Conservation (phyloP, 2,329 filamentous ascomycete species). For the Epichloe baconii region DNA sequence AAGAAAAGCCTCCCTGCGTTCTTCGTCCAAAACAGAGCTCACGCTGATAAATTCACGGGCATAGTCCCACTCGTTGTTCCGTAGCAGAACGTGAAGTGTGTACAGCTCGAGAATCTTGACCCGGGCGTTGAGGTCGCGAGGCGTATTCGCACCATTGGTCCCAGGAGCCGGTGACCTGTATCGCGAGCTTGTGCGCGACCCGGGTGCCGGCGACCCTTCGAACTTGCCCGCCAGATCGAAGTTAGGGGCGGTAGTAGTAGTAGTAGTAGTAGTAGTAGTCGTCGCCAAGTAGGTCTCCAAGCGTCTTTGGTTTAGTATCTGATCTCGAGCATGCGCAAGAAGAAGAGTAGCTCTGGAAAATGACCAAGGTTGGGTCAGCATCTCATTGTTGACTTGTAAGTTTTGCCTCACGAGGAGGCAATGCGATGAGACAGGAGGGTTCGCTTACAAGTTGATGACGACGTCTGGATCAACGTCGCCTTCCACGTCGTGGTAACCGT, state of each 20-base stretch:
- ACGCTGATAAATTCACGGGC: conserved; percentile 80
- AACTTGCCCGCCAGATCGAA: conserved; percentile 59
- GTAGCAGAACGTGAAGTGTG: conserved; percentile 83
- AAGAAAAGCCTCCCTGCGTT: conserved; percentile 77
- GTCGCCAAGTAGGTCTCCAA: conserved; percentile 82
- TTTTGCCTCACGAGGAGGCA: neutral
- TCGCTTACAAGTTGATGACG: conserved; percentile 66
- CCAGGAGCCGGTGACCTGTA: conserved; percentile 34
- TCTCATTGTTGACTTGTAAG: neutral
- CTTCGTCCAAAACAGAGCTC: conserved; percentile 80
- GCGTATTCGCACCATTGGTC: conserved; percentile 61
- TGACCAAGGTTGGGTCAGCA: neutral
- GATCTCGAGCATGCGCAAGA: conserved; percentile 76
- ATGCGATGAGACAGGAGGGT: neutral
- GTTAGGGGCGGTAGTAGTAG: conserved; percentile 53
- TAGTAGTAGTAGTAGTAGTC: conserved; percentile 51
- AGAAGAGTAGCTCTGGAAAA: conserved; percentile 65
- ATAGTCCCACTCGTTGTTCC: conserved; percentile 94
- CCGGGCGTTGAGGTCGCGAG: conserved; percentile 68
- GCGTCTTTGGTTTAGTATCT: conserved; percentile 71
- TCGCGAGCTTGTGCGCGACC: conserved; percentile 22
- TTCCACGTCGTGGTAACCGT: conserved; percentile 79
- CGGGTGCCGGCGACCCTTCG: conserved; percentile 28
- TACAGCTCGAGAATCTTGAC: conserved; percentile 93
- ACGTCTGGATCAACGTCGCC: conserved; percentile 91